Evolutionary conservation across 1,139 yeast species (phyloP).

Genomic region (Zygosaccharomyces pseudobailii): DNA sequence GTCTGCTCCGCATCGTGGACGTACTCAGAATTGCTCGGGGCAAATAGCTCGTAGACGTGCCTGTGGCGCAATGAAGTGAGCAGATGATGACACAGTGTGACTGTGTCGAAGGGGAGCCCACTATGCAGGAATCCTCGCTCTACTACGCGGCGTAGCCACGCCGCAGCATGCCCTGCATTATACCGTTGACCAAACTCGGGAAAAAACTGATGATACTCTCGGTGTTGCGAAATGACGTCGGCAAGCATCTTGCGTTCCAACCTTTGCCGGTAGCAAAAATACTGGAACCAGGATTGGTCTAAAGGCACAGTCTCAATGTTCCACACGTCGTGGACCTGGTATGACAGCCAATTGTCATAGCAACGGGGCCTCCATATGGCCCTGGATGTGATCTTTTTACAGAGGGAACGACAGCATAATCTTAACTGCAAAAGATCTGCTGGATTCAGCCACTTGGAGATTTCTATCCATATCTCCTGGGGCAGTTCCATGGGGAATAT

Average conservation of each 20-base stretch:
- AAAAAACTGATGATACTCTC: constrained; percentile 2
- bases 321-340: constrained; percentile 9
- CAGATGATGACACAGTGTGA: constrained; percentile 12
- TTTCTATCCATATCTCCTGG: constrained; percentile 18
- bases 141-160: constrained; percentile 7
- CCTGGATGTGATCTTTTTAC: constrained; percentile 10
- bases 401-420: constrained; percentile 13
- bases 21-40: constrained; percentile 5
- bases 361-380: constrained; percentile 18
- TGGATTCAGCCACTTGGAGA: constrained; percentile 9
- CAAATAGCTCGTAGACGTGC: constrained; percentile 16
- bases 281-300: constrained; percentile 17
- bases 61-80: constrained; percentile 19
- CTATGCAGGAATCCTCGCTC: constrained; percentile 2
- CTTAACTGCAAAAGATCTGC: constrained; percentile 14
- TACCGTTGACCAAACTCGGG: constrained; percentile 3
- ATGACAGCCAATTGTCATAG: constrained; percentile 13
- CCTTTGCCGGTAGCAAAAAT: constrained; percentile 7
- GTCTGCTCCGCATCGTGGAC: constrained; percentile 16
- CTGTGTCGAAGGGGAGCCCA: constrained; percentile 5
- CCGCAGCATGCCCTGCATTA: constrained; percentile 7
- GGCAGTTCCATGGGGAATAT: constrained; percentile 4
- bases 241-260: neutral
- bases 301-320: neutral
- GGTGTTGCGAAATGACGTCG: neutral